Evolutionary conservation across 768 basidiomycete species (phyloP), one percentile per base, ranked within the genome.

Genomic region (Serendipita vermifera): DNA sequence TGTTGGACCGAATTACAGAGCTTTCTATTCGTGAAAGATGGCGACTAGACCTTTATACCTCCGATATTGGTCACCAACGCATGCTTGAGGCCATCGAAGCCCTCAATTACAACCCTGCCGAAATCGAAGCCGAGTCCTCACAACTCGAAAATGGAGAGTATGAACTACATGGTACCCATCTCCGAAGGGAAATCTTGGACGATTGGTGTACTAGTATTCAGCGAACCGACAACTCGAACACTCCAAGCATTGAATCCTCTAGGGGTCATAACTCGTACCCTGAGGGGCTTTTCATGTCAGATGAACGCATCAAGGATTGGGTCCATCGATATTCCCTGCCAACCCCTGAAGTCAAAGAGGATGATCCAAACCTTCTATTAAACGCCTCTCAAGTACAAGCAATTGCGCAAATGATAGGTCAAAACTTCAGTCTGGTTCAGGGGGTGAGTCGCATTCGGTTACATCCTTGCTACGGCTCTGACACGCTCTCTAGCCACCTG

Each of bases 221-320:
- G 71, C 69, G 39, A 58, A 59, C 27, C 65, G 65, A 2, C 60
- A 77, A 40, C 74, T 75, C 57, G 65, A 68, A n/a, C n/a, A n/a
- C n/a, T 2, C 64, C 73, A 0, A 72, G 74, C 54, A 72, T 72
- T 22, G 60, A 70, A 20, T 58, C 61, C n/a, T 71, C 74, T 54
- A 68, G 71, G 32, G 59, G 69, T 2, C 69, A 67, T 46, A 69
- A 69, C 31, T 68, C 60, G 5, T 65, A 75, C 38, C 75, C 72
- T 38, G 75, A 73, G 27, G 80, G 82, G 14, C 72, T 78, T 7
- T 85, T 94, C 67, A 74, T 72, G 58, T 72, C 82, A 22, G 82
- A 96, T 63, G 77, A 83, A 70, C 71, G 80, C 40, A 85, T 96
- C 35, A 78, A 80, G 59, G 87, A 83, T 62, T 94, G 92, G 92